Evolutionary conservation across 73 alveolate species (phyloP).

Genomic region (Tetrahymena elliotti): DNA sequence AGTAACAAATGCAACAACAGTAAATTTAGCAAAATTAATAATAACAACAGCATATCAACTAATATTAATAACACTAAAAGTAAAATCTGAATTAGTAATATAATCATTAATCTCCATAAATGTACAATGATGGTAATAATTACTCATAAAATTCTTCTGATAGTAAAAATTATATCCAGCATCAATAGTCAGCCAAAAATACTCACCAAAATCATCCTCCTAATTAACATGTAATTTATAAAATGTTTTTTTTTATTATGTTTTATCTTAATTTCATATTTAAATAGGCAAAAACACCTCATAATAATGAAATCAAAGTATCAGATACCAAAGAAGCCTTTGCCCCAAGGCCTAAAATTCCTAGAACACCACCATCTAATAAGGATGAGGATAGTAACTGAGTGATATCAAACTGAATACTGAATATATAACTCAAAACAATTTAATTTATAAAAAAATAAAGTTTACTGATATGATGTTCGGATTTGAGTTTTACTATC

Average conservation of each 20-base stretch:
- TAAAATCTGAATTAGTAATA: background rate
- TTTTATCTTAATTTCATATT: background rate
- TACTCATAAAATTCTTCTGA: background rate
- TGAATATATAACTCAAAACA: background rate
- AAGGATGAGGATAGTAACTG: background rate
- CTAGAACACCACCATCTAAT: conserved; percentile 59
- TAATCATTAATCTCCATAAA: background rate
- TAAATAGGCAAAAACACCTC: conserved; percentile 3
- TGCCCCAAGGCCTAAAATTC: conserved; percentile 56
- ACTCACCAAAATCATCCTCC: background rate
- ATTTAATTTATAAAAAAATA: too few relatives aligned
- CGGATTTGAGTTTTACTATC: background rate
- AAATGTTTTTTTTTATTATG: conserved; percentile 1
- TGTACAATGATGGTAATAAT: background rate
- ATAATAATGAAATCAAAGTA: background rate
- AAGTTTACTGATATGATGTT: background rate
- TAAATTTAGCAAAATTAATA: background rate
- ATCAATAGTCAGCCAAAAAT: background rate
- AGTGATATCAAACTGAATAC: background rate
- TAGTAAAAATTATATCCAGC: background rate
- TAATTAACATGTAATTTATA: background rate
- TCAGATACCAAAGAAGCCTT: conserved; percentile 46
- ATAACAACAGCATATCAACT: background rate
- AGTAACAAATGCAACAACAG: background rate
- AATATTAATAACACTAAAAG: background rate